These are phyloP conservation scores for Globisporangium cylindrosporum DNA, from an alignment of 352 stramenopile genomes.

Conservation along the genomic window DNA sequence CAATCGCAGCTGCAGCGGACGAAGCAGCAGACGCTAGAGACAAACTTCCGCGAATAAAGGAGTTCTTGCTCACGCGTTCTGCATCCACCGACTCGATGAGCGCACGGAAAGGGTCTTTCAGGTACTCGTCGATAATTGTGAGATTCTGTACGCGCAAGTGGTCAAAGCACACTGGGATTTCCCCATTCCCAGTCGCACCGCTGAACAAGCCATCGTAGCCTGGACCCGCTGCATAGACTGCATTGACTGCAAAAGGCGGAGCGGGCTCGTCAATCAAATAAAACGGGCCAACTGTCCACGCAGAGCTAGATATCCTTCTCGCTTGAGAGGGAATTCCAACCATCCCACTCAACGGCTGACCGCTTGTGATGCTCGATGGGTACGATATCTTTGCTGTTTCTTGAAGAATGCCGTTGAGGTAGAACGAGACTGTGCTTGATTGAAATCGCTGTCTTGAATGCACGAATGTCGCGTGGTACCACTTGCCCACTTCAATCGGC, in stretches of 20 bases:
- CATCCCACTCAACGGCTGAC: conserved; percentile 56
- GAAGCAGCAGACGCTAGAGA: conserved; percentile 61
- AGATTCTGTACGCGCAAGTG: conserved; percentile 46
- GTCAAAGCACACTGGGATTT: conserved; percentile 49
- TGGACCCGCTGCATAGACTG: conserved; percentile 51
- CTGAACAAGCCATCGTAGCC: conserved; percentile 58
- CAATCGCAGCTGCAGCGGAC: conserved; percentile 56
- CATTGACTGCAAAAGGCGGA: conserved; percentile 45
- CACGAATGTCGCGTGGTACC: conserved; percentile 57
- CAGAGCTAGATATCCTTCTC: conserved; percentile 32
- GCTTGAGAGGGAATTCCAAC: conserved; percentile 59
- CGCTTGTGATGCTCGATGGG: conserved; percentile 45
- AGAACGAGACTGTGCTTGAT: conserved; percentile 56
- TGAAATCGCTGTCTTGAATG: conserved; percentile 71
- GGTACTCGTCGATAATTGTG: conserved; percentile 56
- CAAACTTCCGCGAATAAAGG: conserved; percentile 40
- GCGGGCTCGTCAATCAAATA: conserved; percentile 66
- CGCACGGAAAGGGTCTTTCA: conserved; percentile 58
- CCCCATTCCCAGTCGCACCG: conserved; percentile 43
- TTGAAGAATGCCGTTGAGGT: conserved; percentile 60
- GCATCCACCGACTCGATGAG: conserved; percentile 72
- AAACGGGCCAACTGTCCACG: conserved; percentile 57
- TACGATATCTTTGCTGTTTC: conserved; percentile 73
- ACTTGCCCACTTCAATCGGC: conserved; percentile 33
- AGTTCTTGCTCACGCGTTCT: conserved; percentile 49